Evolutionary conservation across 441 rosid genomes (phyloP).

Genomic region (Pelargonium fulgidum): DNA sequence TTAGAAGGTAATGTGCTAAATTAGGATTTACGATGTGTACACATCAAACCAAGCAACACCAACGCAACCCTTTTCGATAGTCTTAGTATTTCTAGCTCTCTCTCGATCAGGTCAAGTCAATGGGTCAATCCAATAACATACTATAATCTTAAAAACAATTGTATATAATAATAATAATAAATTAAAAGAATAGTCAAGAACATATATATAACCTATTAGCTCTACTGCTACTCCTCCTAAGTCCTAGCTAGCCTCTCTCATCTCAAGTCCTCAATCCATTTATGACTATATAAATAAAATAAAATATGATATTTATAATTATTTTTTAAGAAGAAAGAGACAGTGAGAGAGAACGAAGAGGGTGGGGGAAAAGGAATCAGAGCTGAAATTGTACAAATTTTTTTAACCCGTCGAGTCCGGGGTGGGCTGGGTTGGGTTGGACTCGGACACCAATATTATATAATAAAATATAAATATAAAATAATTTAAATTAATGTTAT

Average conservation of each 20-base stretch:
- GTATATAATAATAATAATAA: too few species aligned
- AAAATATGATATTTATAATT: background rate
- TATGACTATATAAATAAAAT: too few species aligned
- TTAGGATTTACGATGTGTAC: slow-evolving; percentile 38
- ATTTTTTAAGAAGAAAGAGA: slow-evolving; percentile 9
- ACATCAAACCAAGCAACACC: slow-evolving; percentile 38
- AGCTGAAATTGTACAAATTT: background rate
- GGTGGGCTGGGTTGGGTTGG: background rate
- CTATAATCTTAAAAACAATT: too few species aligned
- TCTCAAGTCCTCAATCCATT: background rate
- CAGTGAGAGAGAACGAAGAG: slow-evolving; percentile 33
- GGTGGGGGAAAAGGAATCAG: slow-evolving; percentile 34
- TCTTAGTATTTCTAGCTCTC: too few species aligned
- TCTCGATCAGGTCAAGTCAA: too few species aligned
- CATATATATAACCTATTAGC: too few species aligned
- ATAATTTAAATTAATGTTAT: background rate
- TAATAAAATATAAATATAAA: background rate
- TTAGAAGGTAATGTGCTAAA: slow-evolving; percentile 41
- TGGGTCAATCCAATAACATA: too few species aligned
- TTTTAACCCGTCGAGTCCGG: background rate
- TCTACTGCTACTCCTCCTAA: too few species aligned
- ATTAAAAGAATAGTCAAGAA: too few species aligned
- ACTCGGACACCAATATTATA: background rate
- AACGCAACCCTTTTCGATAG: slow-evolving; percentile 20
- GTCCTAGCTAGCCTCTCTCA: too few species aligned